Conservation (phyloP, 208 protist genomes). For the Trypanosoma grayi region DNA sequence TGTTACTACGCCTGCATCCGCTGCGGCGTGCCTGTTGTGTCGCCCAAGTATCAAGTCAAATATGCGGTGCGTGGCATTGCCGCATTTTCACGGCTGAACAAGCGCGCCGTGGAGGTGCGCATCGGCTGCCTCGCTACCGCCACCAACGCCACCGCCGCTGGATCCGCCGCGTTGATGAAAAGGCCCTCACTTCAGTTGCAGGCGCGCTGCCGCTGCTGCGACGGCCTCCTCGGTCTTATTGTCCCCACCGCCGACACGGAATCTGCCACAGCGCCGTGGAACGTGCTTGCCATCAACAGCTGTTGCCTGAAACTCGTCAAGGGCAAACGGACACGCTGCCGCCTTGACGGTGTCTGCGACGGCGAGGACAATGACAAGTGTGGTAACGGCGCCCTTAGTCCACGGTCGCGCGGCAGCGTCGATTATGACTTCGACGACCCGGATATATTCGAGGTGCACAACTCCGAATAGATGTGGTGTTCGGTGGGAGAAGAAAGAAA, state of each 20-base stretch:
- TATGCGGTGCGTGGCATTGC: slow-evolving; percentile 49
- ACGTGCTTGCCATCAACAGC: slow-evolving; percentile 65
- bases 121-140: not conserved
- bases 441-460: slow-evolving; percentile 25
- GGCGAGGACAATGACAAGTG: slow-evolving; percentile 13
- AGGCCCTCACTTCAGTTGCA: slow-evolving; percentile 29
- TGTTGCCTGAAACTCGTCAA: slow-evolving; percentile 48
- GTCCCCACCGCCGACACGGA: slow-evolving; percentile 17
- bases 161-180: too few relatives aligned
- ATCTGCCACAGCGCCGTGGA: not conserved
- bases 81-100: slow-evolving; percentile 46
- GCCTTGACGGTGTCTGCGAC: slow-evolving; percentile 17
- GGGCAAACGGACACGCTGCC: slow-evolving; percentile 11
- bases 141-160: not conserved
- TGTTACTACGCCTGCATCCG: slow-evolving; percentile 81
- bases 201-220: slow-evolving; percentile 57
- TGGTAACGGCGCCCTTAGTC: slow-evolving; percentile 11
- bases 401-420: not conserved
- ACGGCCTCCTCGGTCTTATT: slow-evolving; percentile 61
- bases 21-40: slow-evolving; percentile 56
- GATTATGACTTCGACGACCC: slow-evolving; percentile 25
- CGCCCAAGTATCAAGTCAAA: slow-evolving; percentile 45
- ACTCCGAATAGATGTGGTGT: not conserved
- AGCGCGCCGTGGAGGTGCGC: slow-evolving; percentile 35
- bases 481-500: not conserved